A percentile compares a stretch with the other conserved stretches of the same genome.
Evolutionary conservation across 2,329 filamentous ascomycete genomes (phyloP).

Genomic region (Trichoderma atroviride): DNA sequence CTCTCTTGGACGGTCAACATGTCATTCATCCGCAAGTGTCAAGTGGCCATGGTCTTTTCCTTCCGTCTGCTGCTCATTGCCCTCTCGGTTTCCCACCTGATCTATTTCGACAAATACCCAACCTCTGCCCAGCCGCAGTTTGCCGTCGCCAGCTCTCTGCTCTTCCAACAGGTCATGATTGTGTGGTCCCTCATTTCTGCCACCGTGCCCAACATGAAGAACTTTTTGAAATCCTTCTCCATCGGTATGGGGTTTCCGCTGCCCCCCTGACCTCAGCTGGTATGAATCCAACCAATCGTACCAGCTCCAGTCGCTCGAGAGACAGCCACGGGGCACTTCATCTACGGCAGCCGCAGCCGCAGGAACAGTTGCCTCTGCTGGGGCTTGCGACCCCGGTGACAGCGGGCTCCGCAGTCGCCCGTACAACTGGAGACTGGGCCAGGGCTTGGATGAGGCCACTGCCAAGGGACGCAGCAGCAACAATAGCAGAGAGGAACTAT

Average conservation of each 20-base stretch:
- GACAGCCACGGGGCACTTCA: not conserved
- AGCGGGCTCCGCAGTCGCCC: not conserved
- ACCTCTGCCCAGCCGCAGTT: conserved; percentile 2
- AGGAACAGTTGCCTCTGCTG: not conserved
- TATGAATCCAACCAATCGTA: not conserved
- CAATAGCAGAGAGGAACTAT: not conserved
- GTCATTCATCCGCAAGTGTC: not conserved
- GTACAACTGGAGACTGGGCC: conserved; percentile 4
- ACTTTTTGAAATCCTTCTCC: conserved; percentile 3
- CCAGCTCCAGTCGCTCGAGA: not conserved
- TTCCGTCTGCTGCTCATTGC: conserved; percentile 9
- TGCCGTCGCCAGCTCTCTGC: not conserved
- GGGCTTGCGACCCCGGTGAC: not conserved
- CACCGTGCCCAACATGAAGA: conserved; percentile 12
- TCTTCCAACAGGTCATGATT: conserved; percentile 2
- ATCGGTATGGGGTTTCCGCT: not conserved
- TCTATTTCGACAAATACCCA: not conserved
- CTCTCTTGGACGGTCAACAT: conserved; percentile 1
- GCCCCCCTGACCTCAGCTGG: not conserved
- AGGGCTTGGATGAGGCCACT: not conserved
- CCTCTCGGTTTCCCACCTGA: not conserved
- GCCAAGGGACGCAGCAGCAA: not conserved
- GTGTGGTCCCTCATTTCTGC: conserved; percentile 4
- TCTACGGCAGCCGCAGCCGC: not conserved
- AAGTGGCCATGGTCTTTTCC: conserved; percentile 3